These are phyloP conservation scores for Aspergillus hortae DNA, from an alignment of 2,329 filamentous ascomycete species.

Conservation along the genomic window DNA sequence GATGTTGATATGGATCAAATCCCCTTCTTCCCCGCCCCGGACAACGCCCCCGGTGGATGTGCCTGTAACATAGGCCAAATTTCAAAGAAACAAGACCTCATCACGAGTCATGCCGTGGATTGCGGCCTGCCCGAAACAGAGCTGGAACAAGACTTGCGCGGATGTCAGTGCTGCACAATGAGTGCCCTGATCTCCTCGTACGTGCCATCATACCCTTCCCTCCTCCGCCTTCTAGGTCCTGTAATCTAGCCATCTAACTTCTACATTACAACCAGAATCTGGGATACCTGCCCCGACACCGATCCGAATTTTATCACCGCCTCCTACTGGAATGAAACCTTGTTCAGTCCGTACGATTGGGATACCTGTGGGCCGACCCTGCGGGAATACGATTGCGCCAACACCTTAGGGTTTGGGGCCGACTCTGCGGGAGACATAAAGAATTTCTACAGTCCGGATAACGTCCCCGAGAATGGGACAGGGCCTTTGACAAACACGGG, in stretches of 20 bases:
- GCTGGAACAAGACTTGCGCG: not conserved
- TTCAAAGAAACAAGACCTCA: not conserved
- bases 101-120: not conserved
- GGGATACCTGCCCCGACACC: not conserved
- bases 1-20: not conserved
- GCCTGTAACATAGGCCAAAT: conserved; percentile 5
- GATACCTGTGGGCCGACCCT: not conserved
- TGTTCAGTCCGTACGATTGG: not conserved
- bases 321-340: not conserved
- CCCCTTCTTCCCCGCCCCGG: conserved; percentile 11
- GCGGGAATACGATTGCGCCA: not conserved
- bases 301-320: not conserved
- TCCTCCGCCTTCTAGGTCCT: not conserved
- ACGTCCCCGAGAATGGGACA: not conserved
- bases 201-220: not conserved
- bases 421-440: not conserved
- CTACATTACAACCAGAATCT: not conserved
- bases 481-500: not conserved
- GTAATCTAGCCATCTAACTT: not conserved
- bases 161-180: not conserved
- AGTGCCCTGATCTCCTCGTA: not conserved
- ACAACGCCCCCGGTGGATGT: conserved; percentile 6
- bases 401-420: not conserved
- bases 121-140: not conserved
- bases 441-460: not conserved